Conservation (phyloP, 2,329 filamentous ascomycete species). For the Scedosporium aurantiacum region DNA sequence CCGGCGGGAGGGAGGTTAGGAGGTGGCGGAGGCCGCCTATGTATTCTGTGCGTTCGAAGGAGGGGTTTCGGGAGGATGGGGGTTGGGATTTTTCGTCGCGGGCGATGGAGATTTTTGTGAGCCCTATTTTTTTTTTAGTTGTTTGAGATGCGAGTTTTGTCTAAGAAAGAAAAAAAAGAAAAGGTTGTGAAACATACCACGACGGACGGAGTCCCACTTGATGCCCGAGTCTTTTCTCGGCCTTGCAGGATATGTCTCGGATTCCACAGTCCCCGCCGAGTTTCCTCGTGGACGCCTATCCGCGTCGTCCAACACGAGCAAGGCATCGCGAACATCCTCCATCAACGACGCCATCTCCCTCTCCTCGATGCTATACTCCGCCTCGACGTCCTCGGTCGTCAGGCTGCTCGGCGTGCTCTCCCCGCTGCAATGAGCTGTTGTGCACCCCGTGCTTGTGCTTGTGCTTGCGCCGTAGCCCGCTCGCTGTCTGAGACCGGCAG, state of each 20-base stretch:
- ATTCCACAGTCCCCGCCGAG: background rate
- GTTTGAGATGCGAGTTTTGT: background rate
- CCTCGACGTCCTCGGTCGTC: background rate
- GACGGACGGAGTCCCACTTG: conserved; percentile 5
- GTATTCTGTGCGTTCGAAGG: conserved; percentile 5
- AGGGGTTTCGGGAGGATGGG: background rate
- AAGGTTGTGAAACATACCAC: background rate
- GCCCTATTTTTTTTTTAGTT: background rate
- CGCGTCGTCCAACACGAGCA: background rate
- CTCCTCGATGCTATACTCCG: background rate
- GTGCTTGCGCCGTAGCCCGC: background rate
- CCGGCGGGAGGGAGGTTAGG: conserved; percentile 2
- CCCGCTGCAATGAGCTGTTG: background rate
- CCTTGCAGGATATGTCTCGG: background rate
- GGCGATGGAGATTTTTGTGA: conserved; percentile 6
- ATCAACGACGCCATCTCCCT: conserved; percentile 1
- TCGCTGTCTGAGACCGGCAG: background rate
- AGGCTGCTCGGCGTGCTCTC: background rate
- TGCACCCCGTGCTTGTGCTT: background rate
- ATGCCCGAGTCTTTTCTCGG: background rate
- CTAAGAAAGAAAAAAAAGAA: background rate
- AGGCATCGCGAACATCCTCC: background rate
- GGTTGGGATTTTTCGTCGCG: background rate
- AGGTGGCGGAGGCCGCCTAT: conserved; percentile 5
- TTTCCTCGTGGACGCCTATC: background rate